Base-by-base conservation (phyloP, 768 basidiomycete species). In the Termitomyces sp. region DNA sequence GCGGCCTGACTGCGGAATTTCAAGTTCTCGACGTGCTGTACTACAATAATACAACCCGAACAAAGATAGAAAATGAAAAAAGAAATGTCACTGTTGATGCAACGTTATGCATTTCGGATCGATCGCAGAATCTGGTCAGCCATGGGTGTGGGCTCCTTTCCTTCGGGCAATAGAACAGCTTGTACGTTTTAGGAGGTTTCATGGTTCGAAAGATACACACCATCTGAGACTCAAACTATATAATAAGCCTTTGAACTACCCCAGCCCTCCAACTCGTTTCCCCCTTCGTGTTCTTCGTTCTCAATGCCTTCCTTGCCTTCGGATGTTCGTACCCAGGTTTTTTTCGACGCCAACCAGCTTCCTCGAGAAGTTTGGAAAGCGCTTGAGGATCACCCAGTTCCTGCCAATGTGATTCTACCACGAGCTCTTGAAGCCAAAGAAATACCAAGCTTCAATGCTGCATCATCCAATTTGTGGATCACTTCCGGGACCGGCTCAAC, bases 381-480 rank as follows among this genome's bases (percentile, higher is more conserved):
- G 3, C 66, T 85, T 11, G 56, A 66, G 7, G 58, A 56, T 7
- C 59, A 78, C 39, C 70, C 75, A 22, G 64, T 69, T 16, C 66
- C 73, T 40, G 75, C 77, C 5, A 80, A 80, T 52, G 59, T 68
- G 23, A 67, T 78, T 13, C 68, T 80, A 3, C 79, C 79, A 7
- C 58, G 63, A 13, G 64, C 73, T 15, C 55, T 63, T 13, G 75
- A 75, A 51, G 68, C 56, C 35, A 59, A 60, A 7, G 52, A 64
- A 47, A 58, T 38, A 25, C 43, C 33, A 23, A 44, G 29, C 35
- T 15, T 27, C 18, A 38, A 51, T n/a, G 16, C 0, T 16, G 15
- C 23, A 10, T 47, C 43, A 20, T 50, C 62, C 11, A 65, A 75
- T 43, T 52, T 66, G 5, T 80, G 77, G 77, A 67, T 78, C 27